Base-by-base conservation (phyloP, 352 stramenopile genomes). In the Pelagophyceae sp. region DNA sequence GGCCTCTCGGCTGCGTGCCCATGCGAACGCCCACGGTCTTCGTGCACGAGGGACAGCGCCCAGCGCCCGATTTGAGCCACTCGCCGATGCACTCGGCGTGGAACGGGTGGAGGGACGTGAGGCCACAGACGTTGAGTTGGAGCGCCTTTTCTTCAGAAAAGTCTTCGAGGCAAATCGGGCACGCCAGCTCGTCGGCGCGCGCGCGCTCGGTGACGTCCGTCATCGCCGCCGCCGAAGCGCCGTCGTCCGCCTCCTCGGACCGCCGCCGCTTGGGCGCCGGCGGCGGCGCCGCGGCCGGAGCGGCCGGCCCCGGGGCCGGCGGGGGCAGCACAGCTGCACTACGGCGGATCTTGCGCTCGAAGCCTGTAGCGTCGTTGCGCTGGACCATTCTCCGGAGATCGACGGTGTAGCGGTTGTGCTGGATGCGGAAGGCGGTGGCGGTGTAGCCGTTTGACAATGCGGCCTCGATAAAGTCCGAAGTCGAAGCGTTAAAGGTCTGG, bases 21-120 rank as follows among this genome's bases (percentile, higher is more conserved):
- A 60, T 74, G n/a, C 67, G 40, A 40, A 77, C 35, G 45, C 76
- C 67, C 29, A 71, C 75, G 63, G 58, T 72, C 20, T 37, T 31
- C 1, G n/a, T 25, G 50, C 76, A 80, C 0, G 40, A 61, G 23
- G 69, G 40, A 38, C 76, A 80, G 38, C 74, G 29, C 3, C 61
- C 61, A 27, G 27, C 29, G 61, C 61, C 61, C 19, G 1, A 17
- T 27, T 15, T 27, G 54, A 63, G 54, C 76, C 76, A 79, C 27
- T 63, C 11, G 25, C 61, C 35, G 76, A 79, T 77, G 35, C 76
- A 79, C 1, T 77, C 76, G 11, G 31, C 20, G 61, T 80, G 76
- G 38, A 29, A 25, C 61, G 61, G 29, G 61, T 71, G 61, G 11
- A 29, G 11, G 15, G 15, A 6, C 15, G 54, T 31, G n/a, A n/a